Conservation (phyloP, 306 rosid genomes). For the Prinsepia uniflora region DNA sequence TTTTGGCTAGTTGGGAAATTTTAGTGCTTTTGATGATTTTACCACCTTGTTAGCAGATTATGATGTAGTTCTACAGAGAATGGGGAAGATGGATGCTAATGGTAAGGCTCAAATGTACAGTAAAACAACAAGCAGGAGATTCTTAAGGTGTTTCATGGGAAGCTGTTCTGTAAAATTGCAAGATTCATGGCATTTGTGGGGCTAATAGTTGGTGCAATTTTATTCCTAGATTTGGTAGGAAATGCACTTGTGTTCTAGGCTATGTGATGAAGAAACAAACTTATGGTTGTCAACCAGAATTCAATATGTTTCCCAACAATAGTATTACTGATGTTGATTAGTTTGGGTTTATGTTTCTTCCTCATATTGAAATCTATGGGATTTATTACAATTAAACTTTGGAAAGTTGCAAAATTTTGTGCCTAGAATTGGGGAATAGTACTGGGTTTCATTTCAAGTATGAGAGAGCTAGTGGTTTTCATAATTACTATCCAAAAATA, state of each 20-base stretch:
- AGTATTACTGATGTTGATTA: background rate
- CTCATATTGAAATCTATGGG: slow-evolving; percentile 27
- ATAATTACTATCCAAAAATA: slow-evolving; percentile 28
- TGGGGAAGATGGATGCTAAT: no score
- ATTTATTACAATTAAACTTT: slow-evolving; percentile 23
- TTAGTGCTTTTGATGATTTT: no score
- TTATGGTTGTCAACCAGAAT: slow-evolving; percentile 35
- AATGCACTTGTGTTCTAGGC: slow-evolving; percentile 10
- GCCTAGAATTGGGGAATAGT: slow-evolving; percentile 24
- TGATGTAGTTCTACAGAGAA: no score
- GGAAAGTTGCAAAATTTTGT: slow-evolving; percentile 13
- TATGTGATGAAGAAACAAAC: slow-evolving; percentile 9
- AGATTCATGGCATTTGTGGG: no score
- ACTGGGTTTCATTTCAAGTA: slow-evolving; percentile 21
- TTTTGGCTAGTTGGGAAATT: no score
- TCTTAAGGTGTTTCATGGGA: no score
- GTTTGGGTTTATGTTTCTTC: slow-evolving; percentile 16
- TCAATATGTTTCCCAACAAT: slow-evolving; percentile 14
- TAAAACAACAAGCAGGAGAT: no score
- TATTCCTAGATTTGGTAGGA: background rate
- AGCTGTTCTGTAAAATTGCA: no score
- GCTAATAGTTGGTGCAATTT: background rate
- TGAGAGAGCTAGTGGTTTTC: background rate
- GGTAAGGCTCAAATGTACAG: no score
- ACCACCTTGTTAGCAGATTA: no score